phyloP scores from a whole-genome alignment of 495 filamentous ascomycete genomes.

The Corynascus novoguineensis region DNA sequence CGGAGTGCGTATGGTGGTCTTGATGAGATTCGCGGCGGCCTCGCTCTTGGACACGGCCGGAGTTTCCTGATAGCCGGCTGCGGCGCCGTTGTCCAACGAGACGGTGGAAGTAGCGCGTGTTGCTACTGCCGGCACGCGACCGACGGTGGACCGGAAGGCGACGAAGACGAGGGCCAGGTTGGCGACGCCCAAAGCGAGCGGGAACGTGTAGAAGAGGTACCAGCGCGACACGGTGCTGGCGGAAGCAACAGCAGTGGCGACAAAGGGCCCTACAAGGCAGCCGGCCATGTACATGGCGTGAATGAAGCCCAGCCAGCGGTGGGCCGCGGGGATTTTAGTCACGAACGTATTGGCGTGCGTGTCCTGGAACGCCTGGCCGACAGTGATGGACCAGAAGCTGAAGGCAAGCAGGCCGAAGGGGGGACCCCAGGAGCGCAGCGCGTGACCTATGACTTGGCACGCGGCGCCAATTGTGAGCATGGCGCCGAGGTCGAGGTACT shows the following conservation, averaged over 20 bases:
- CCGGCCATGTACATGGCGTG: conserved; percentile 53
- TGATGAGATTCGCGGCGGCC: conserved; percentile 26
- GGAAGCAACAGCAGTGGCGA: conserved; percentile 45
- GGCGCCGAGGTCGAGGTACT: conserved; percentile 44
- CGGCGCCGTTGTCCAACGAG: background rate
- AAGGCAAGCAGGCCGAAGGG: conserved; percentile 44
- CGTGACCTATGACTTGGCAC: conserved; percentile 22
- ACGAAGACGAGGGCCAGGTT: conserved; percentile 35
- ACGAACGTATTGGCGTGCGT: conserved; percentile 50
- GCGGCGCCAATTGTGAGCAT: conserved; percentile 39
- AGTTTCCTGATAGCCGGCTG: background rate
- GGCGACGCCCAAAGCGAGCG: conserved; percentile 35
- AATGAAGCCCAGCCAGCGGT: conserved; percentile 53
- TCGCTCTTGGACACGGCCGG: conserved; percentile 4
- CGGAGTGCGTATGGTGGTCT: conserved; percentile 24
- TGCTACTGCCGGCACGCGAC: background rate
- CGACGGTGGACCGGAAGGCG: conserved; percentile 31
- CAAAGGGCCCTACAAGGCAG: conserved; percentile 46
- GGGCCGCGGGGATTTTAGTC: conserved; percentile 26
- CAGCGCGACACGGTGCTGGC: conserved; percentile 26
- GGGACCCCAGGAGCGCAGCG: conserved; percentile 44
- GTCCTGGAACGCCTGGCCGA: conserved; percentile 51
- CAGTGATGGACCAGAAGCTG: conserved; percentile 45
- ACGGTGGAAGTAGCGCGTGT: too few relatives aligned
- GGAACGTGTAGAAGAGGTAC: conserved; percentile 43